Conservation (phyloP, 305 asterid species). For the Fraxinus sp. region DNA sequence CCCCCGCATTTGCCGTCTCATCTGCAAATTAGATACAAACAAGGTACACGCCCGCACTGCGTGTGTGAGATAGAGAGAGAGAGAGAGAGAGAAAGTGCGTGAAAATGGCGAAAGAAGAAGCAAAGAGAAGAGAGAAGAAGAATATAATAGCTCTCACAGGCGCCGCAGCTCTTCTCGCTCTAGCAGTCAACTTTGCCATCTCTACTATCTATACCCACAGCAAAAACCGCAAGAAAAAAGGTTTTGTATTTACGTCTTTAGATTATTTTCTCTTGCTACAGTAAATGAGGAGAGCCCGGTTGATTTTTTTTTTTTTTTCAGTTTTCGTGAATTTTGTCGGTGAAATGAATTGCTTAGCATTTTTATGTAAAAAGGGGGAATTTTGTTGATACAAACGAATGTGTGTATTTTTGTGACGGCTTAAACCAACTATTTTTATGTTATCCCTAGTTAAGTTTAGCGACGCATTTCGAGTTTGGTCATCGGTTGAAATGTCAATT, state of each 20-base stretch:
- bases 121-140: conserved; percentile 48
- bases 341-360: not conserved
- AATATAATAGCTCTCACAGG: conserved; percentile 70
- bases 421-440: too few relatives aligned
- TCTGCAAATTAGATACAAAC: not conserved
- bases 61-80: not conserved
- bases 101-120: conserved; percentile 42
- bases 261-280: not conserved
- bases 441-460: not conserved
- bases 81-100: not conserved
- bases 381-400: not conserved
- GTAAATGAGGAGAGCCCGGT: not conserved
- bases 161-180: conserved; percentile 76
- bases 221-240: conserved; percentile 64
- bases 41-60: not conserved
- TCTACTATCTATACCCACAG: conserved; percentile 49
- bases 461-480: not conserved
- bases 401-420: not conserved
- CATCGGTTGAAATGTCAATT: conserved; percentile 4
- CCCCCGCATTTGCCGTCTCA: conserved; percentile 45
- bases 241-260: conserved; percentile 22
- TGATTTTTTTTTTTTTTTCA: not conserved
- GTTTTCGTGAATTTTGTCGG: conserved; percentile 1
- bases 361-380: not conserved
- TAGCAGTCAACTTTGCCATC: conserved; percentile 71